Evolutionary conservation across 2,329 filamentous ascomycete species (phyloP).

Genomic region (Aspergillus ochraceus): DNA sequence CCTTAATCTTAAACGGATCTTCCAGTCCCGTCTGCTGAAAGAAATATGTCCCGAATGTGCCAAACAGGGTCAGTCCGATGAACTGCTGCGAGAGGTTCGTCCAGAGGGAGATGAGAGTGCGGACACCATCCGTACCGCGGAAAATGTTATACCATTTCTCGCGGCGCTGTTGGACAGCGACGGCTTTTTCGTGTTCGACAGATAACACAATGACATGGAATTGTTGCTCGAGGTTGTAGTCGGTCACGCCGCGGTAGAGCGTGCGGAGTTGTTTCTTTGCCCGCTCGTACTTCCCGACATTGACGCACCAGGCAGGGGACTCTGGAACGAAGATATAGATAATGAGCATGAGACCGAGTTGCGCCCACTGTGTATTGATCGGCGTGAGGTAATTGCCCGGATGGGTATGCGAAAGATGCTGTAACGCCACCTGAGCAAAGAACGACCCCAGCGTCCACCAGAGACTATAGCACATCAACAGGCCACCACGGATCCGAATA

Average conservation of each 20-base stretch:
- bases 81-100: conserved; percentile 18
- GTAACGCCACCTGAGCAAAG: conserved; percentile 10
- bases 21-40: conserved; percentile 18
- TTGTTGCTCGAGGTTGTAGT: conserved; percentile 10
- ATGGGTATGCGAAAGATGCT: conserved; percentile 3
- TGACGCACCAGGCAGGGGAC: conserved; percentile 7
- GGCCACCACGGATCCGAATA: conserved; percentile 5
- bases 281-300: conserved; percentile 1
- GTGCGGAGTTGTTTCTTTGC: conserved; percentile 3
- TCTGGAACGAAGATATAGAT: conserved; percentile 7
- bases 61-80: conserved; percentile 17
- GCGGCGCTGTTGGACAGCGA: conserved; percentile 5
- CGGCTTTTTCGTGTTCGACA: conserved; percentile 7
- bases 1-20: conserved; percentile 11
- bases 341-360: conserved; percentile 7
- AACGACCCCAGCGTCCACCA: conserved; percentile 13
- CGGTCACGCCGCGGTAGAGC: conserved; percentile 1
- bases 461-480: conserved; percentile 14
- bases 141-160: conserved; percentile 15
- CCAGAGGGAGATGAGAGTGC: conserved; percentile 15
- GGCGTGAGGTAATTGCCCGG: conserved; percentile 1
- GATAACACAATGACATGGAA: conserved; percentile 1
- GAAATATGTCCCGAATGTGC: conserved; percentile 21
- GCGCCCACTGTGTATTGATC: conserved; percentile 10
- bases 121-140: conserved; percentile 5